phyloP scores from a whole-genome alignment of 106 monocot species.

The Platanthera guangdongensis region DNA sequence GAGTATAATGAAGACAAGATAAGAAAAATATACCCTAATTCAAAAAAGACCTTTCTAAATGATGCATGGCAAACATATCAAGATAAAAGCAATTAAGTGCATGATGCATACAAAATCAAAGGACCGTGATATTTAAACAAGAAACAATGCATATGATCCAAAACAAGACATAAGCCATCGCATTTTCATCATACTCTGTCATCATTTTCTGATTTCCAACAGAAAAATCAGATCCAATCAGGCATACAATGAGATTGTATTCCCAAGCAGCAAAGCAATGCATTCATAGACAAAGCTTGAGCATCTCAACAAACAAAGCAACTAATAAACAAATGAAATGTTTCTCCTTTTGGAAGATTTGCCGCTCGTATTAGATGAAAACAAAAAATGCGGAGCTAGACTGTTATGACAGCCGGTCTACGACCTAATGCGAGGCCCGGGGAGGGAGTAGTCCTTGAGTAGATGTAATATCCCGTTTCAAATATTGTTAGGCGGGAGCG shows the following conservation, averaged over 20 bases:
- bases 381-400: not conserved
- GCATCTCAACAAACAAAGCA: constrained; percentile 1
- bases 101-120: not conserved
- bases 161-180: not conserved
- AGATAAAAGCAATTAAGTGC: not conserved
- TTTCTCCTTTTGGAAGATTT: not conserved
- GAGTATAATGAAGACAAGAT: not conserved
- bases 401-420: too few species aligned
- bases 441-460: too few species aligned
- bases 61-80: not conserved
- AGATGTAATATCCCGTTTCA: too few species aligned
- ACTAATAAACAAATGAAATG: not conserved
- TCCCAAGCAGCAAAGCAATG: not conserved
- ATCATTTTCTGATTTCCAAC: not conserved
- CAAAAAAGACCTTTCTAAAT: not conserved
- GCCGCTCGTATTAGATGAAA: not conserved
- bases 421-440: too few species aligned
- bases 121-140: not conserved
- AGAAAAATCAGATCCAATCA: constrained; percentile 1
- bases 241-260: not conserved
- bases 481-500: too few species aligned
- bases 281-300: not conserved
- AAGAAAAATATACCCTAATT: not conserved
- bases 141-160: not conserved
- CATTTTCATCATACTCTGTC: not conserved